These are phyloP conservation scores for Chloris gayana DNA, from an alignment of 176 grass and related monocot species.

Conservation along the genomic window DNA sequence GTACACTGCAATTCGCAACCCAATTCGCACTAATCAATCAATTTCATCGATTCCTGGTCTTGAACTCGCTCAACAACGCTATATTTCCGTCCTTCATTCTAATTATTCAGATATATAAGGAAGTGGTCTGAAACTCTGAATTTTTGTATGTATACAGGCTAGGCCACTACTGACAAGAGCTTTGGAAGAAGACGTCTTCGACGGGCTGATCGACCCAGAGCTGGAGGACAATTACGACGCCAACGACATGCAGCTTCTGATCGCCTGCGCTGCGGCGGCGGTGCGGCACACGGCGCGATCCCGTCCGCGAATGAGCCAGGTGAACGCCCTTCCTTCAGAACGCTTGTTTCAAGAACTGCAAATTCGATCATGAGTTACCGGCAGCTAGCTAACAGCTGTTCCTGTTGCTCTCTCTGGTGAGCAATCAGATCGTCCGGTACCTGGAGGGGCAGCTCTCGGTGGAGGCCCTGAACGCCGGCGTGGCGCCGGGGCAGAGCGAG, in stretches of 20 bases:
- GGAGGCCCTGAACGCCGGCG: conserved; percentile 67
- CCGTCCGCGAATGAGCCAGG: conserved; percentile 83
- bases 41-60: neutral
- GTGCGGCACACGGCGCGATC: conserved; percentile 57
- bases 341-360: neutral
- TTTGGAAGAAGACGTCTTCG: conserved; percentile 18
- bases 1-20: neutral
- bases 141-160: conserved; percentile 35
- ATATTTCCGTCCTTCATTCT: neutral
- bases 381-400: neutral
- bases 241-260: conserved; percentile 61
- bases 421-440: conserved; percentile 63
- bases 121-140: neutral
- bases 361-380: neutral
- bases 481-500: conserved; percentile 61
- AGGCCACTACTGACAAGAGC: conserved; percentile 59
- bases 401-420: neutral
- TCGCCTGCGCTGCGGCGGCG: conserved; percentile 69
- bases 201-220: conserved; percentile 54
- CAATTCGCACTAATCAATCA: neutral
- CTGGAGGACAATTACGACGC: conserved; percentile 49
- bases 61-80: neutral
- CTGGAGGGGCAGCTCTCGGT: conserved; percentile 82
- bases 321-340: neutral
- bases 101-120: neutral